phyloP scores from a whole-genome alignment of 371 early-diverging fungal species.

The Dichotomocladium elegans region DNA sequence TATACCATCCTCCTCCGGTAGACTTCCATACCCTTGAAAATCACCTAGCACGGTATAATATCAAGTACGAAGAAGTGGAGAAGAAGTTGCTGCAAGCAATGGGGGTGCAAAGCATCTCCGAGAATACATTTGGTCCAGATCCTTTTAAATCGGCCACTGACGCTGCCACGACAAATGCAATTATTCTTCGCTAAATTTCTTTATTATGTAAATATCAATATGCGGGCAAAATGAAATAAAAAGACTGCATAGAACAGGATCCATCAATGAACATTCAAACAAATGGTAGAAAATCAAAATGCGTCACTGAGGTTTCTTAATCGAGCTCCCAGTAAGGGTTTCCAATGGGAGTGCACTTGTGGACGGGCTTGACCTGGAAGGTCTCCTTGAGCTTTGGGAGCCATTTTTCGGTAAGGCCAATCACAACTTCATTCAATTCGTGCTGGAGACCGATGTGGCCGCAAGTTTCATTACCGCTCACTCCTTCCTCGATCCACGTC shows the following conservation, averaged over 20 bases:
- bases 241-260: no score
- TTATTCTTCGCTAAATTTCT: no score
- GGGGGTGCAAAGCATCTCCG: constrained; percentile 12
- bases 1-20: constrained; percentile 7
- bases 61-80: constrained; percentile 30
- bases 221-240: no score
- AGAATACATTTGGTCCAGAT: constrained; percentile 18
- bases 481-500: constrained; percentile 28
- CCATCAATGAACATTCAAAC: no score
- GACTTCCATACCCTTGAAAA: constrained; percentile 14
- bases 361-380: constrained; percentile 38
- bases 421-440: constrained; percentile 42
- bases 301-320: no score
- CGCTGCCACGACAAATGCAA: no score
- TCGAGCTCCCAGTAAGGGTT: constrained; percentile 44
- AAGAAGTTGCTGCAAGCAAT: constrained; percentile 10
- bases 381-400: constrained; percentile 31
- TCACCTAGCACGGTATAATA: constrained; percentile 35
- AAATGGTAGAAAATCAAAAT: neutral
- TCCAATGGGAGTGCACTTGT: constrained; percentile 39
- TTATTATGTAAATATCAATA: no score
- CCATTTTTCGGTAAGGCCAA: constrained; percentile 41
- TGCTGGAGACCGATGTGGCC: constrained; percentile 54
- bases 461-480: constrained; percentile 18
- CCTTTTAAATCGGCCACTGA: constrained; percentile 19